Conservation (phyloP, 2,329 filamentous ascomycete genomes). For the Penicillium crustosum region DNA sequence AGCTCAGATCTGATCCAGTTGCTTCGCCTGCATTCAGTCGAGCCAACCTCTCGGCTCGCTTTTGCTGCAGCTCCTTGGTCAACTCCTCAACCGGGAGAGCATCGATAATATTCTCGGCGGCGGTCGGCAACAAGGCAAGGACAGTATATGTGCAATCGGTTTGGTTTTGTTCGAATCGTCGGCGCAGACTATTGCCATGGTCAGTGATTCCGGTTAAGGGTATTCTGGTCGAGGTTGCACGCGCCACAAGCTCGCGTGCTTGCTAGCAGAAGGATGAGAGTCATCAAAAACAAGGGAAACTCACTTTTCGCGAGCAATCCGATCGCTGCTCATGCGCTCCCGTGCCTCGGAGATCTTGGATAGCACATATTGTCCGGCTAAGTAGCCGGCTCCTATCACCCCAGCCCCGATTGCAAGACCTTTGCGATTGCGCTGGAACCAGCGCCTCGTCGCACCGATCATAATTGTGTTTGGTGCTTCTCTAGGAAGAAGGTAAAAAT, state of each 20-base stretch:
- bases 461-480: slow-evolving; percentile 40
- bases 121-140: slow-evolving; percentile 88
- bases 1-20: slow-evolving; percentile 57
- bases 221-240: neutral
- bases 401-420: slow-evolving; percentile 85
- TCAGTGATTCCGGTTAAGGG: slow-evolving; percentile 19
- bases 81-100: slow-evolving; percentile 89
- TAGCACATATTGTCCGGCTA: slow-evolving; percentile 89
- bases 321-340: slow-evolving; percentile 94
- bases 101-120: slow-evolving; percentile 83
- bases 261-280: neutral
- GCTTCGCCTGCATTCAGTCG: slow-evolving; percentile 57
- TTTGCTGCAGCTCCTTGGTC: slow-evolving; percentile 89
- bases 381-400: slow-evolving; percentile 83
- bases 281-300: slow-evolving; percentile 27
- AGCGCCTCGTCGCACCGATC: slow-evolving; percentile 76
- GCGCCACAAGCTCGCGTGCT: slow-evolving; percentile 17
- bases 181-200: slow-evolving; percentile 66
- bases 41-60: slow-evolving; percentile 73
- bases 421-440: slow-evolving; percentile 88
- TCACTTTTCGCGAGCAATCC: slow-evolving; percentile 95
- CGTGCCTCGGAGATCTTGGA: slow-evolving; percentile 88
- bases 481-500: neutral
- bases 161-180: slow-evolving; percentile 97
- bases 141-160: slow-evolving; percentile 98